A percentile compares a stretch with the other conserved stretches of the same genome.
phyloP scores from a whole-genome alignment of 129 eudicot species.

The Helichrysum umbraculigerum region DNA sequence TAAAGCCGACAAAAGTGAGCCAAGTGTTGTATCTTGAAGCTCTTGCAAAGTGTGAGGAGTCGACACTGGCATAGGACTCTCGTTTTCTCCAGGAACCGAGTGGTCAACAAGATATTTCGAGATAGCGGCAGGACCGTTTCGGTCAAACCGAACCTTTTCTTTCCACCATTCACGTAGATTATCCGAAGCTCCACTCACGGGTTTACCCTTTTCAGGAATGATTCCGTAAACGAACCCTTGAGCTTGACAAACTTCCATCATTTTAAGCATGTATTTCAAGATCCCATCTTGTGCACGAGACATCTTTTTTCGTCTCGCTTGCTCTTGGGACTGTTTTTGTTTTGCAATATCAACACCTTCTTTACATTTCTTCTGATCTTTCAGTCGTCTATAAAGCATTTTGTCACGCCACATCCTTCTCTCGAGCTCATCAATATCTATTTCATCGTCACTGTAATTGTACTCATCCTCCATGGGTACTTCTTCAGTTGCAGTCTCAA shows the following conservation, averaged over 20 bases:
- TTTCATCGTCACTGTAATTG: conserved; percentile 46
- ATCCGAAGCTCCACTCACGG: conserved; percentile 73
- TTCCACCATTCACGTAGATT: conserved; percentile 86
- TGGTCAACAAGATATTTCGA: conserved; percentile 51
- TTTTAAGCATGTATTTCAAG: conserved; percentile 38
- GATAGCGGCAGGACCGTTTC: conserved; percentile 73
- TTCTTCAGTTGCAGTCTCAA: conserved; percentile 8
- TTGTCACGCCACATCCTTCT: conserved; percentile 79
- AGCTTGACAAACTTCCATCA: conserved; percentile 47
- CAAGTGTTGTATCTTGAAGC: conserved; percentile 81
- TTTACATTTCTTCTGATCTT: conserved; percentile 50
- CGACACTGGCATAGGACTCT: conserved; percentile 30
- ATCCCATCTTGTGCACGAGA: conserved; percentile 37
- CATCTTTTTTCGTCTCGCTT: conserved; percentile 39
- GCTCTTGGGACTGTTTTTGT: conserved; percentile 33
- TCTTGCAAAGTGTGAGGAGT: conserved; percentile 65
- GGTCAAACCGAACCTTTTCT: conserved; percentile 72
- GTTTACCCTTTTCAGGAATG: conserved; percentile 82
- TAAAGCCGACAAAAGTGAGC: conserved; percentile 69
- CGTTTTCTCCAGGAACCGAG: conserved; percentile 40
- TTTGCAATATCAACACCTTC: conserved; percentile 33
- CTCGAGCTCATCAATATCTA: conserved; percentile 77
- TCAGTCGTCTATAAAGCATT: conserved; percentile 56
- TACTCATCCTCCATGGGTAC: conserved; percentile 16
- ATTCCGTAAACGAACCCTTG: conserved; percentile 68